Conservation (phyloP, 495 filamentous ascomycete genomes). For the Haplographium delicatum region DNA sequence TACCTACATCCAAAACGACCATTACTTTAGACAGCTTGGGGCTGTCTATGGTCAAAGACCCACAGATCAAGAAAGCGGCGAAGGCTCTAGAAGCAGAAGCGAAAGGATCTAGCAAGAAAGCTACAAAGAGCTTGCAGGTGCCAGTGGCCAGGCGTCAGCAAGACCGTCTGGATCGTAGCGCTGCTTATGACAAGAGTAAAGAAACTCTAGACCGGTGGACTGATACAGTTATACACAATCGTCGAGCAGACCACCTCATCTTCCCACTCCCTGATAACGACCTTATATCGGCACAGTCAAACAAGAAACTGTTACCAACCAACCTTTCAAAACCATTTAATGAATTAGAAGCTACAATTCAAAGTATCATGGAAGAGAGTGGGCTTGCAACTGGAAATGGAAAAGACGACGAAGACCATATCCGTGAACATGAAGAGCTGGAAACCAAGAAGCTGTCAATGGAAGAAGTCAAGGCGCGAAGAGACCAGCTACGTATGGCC, state of each 20-base stretch:
- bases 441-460: conserved; percentile 58
- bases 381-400: conserved; percentile 57
- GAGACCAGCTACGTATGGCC: conserved; percentile 69
- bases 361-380: conserved; percentile 82
- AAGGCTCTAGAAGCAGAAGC: conserved; percentile 52
- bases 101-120: conserved; percentile 44
- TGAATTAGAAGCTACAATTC: conserved; percentile 78
- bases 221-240: conserved; percentile 90
- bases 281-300: conserved; percentile 42
- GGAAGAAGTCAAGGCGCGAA: conserved; percentile 67
- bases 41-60: conserved; percentile 66
- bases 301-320: conserved; percentile 49
- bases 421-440: conserved; percentile 66
- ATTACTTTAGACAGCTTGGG: conserved; percentile 74
- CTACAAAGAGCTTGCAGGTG: conserved; percentile 57
- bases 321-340: conserved; percentile 56
- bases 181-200: conserved; percentile 85
- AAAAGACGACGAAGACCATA: conserved; percentile 57
- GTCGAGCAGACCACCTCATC: conserved; percentile 84
- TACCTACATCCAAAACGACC: conserved; percentile 55
- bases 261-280: conserved; percentile 81
- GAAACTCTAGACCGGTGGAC: conserved; percentile 86
- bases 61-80: conserved; percentile 70
- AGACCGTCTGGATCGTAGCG: conserved; percentile 76
- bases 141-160: conserved; percentile 88